A percentile compares a stretch with the other conserved stretches of the same genome.
Conservation (phyloP, 345 rosid genomes). For the Salix suchowensis region DNA sequence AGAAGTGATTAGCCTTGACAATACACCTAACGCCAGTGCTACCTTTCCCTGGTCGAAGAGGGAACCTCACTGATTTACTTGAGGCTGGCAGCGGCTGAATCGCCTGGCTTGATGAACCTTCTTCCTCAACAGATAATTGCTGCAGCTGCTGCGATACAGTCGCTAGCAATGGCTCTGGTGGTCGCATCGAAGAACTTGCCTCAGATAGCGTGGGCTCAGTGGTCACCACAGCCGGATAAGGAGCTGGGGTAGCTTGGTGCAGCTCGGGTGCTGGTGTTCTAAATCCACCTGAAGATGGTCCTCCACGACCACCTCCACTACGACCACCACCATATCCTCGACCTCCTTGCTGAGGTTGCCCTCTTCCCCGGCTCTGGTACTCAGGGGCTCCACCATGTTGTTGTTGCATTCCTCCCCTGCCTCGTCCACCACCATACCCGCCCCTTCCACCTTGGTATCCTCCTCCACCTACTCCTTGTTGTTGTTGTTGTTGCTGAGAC, state of each 20-base stretch:
- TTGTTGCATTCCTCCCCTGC: conserved; percentile 42
- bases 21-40: conserved; percentile 54
- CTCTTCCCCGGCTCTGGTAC: conserved; percentile 76
- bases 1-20: conserved; percentile 95
- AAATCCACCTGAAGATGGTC: conserved; percentile 49
- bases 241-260: conserved; percentile 87
- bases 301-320: conserved; percentile 41
- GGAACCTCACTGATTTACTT: conserved; percentile 73
- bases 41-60: conserved; percentile 82
- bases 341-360: conserved; percentile 58
- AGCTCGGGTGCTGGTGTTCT: conserved; percentile 84
- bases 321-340: conserved; percentile 47
- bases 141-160: conserved; percentile 38
- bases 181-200: conserved; percentile 50
- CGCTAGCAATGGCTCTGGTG: conserved; percentile 39
- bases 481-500: conserved; percentile 39
- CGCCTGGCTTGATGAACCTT: conserved; percentile 45
- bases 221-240: conserved; percentile 51
- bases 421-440: conserved; percentile 46
- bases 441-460: conserved; percentile 38
- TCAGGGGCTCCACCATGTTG: conserved; percentile 56
- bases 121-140: conserved; percentile 50
- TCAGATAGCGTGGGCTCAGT: conserved; percentile 49
- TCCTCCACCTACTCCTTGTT: too few relatives aligned
- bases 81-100: conserved; percentile 60